phyloP scores from a whole-genome alignment of 441 rosid genomes.

The Euphorbia schlechtendalii region DNA sequence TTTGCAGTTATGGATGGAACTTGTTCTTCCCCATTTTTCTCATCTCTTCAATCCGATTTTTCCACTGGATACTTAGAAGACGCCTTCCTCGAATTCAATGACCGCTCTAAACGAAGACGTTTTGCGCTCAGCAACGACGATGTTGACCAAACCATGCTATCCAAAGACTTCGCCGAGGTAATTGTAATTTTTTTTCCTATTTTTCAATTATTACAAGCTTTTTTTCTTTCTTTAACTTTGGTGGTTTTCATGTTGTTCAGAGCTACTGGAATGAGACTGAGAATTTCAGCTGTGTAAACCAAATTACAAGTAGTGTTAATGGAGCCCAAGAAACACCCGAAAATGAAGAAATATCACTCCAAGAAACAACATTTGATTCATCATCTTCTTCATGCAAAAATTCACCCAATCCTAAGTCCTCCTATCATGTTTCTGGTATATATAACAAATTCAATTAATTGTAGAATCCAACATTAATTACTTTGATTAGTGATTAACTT shows the following conservation, averaged over 20 bases:
- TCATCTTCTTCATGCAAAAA: constrained; percentile 43
- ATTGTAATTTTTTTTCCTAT: neutral
- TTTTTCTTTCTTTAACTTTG: neutral
- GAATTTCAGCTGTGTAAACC: constrained; percentile 45
- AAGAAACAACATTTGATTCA: constrained; percentile 35
- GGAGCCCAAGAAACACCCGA: constrained; percentile 43
- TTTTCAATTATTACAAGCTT: neutral
- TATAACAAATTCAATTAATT: neutral
- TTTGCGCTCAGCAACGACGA: constrained; percentile 29
- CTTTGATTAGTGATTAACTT: neutral
- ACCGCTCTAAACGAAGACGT: constrained; percentile 61
- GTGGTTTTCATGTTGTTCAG: constrained; percentile 19
- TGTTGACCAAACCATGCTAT: constrained; percentile 16
- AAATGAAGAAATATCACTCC: constrained; percentile 22
- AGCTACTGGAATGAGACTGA: constrained; percentile 43
- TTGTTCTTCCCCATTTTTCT: constrained; percentile 24
- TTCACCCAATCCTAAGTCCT: constrained; percentile 24
- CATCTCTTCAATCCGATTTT: constrained; percentile 41
- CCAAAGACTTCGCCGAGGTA: constrained; percentile 27
- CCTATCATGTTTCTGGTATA: constrained; percentile 27
- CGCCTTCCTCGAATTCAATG: constrained; percentile 57
- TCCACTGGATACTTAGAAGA: constrained; percentile 88
- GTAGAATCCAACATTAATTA: neutral
- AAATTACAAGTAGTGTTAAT: constrained; percentile 18
- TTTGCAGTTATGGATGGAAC: constrained; percentile 42